Percentiles rank a stretch among this genome's conserved stretches.
These are phyloP conservation scores for Drechmeria coniospora DNA, from an alignment of 2,329 filamentous ascomycete species.

Conservation along the genomic window DNA sequence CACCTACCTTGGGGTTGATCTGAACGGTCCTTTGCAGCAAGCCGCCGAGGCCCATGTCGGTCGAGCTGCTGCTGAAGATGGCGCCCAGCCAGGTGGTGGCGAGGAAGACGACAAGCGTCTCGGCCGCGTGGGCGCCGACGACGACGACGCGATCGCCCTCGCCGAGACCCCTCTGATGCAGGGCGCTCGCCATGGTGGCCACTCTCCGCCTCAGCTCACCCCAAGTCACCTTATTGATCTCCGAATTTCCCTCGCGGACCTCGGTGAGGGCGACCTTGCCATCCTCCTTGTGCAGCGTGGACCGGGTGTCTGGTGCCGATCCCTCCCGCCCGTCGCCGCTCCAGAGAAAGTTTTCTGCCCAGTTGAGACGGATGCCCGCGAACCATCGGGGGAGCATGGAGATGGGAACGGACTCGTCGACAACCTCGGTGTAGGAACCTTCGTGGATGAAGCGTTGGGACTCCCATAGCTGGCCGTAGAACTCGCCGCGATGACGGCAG, in stretches of 20 bases:
- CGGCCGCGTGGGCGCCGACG: conserved; percentile 59
- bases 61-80: conserved; percentile 61
- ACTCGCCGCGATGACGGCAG: conserved; percentile 41
- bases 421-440: conserved; percentile 41
- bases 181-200: conserved; percentile 45
- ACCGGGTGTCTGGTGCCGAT: conserved; percentile 24
- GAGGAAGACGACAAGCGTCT: conserved; percentile 57
- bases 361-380: conserved; percentile 56
- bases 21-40: conserved; percentile 61
- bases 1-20: conserved; percentile 48
- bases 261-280: conserved; percentile 55
- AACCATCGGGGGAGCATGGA: conserved; percentile 66
- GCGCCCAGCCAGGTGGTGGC: conserved; percentile 57
- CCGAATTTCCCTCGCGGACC: conserved; percentile 49
- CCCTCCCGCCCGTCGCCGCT: conserved; percentile 26
- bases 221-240: conserved; percentile 48
- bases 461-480: conserved; percentile 51
- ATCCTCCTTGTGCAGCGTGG: conserved; percentile 53
- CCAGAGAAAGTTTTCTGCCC: conserved; percentile 67
- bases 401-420: conserved; percentile 57
- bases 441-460: conserved; percentile 45
- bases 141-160: conserved; percentile 63
- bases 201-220: conserved; percentile 44
- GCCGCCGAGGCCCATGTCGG: conserved; percentile 71
- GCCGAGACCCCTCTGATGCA: conserved; percentile 48